These are phyloP conservation scores for Arthrinium puccinioides DNA, from an alignment of 2,329 filamentous ascomycete species.

Conservation along the genomic window DNA sequence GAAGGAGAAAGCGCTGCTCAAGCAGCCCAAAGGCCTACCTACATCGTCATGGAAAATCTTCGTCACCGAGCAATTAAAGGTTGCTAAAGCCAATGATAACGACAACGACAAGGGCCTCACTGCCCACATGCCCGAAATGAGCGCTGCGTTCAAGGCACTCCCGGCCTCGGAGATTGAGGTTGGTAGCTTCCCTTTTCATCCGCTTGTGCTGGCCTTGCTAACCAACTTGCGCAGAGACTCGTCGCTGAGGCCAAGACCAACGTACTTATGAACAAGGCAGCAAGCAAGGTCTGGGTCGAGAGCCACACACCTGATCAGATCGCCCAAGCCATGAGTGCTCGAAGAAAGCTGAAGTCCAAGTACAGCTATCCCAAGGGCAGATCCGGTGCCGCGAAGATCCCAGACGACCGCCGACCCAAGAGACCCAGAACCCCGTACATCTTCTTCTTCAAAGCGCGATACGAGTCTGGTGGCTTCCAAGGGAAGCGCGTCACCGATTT, in stretches of 20 bases:
- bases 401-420: conserved; percentile 42
- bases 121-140: conserved; percentile 17
- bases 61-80: conserved; percentile 21
- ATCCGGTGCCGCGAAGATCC: conserved; percentile 20
- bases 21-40: conserved; percentile 28
- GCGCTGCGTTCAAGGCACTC: conserved; percentile 30
- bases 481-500: conserved; percentile 9
- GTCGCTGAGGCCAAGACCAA: conserved; percentile 29
- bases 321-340: conserved; percentile 39
- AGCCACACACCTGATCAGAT: conserved; percentile 31
- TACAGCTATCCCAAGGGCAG: conserved; percentile 17
- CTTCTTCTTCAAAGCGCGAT: conserved; percentile 31
- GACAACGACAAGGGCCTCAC: too few species aligned
- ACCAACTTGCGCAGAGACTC: conserved; percentile 13
- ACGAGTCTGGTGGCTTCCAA: conserved; percentile 19
- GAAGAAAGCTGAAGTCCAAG: conserved; percentile 31
- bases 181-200: conserved; percentile 13
- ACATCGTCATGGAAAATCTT: conserved; percentile 30
- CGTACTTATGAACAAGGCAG: conserved; percentile 28
- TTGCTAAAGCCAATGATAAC: conserved; percentile 6
- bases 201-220: conserved; percentile 2
- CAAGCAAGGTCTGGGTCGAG: conserved; percentile 41
- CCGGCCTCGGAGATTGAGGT: conserved; percentile 36
- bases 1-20: conserved; percentile 33
- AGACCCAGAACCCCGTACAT: conserved; percentile 22